Base-by-base conservation (phyloP, 2,329 filamentous ascomycete species). In the Bipolaris zeicola region DNA sequence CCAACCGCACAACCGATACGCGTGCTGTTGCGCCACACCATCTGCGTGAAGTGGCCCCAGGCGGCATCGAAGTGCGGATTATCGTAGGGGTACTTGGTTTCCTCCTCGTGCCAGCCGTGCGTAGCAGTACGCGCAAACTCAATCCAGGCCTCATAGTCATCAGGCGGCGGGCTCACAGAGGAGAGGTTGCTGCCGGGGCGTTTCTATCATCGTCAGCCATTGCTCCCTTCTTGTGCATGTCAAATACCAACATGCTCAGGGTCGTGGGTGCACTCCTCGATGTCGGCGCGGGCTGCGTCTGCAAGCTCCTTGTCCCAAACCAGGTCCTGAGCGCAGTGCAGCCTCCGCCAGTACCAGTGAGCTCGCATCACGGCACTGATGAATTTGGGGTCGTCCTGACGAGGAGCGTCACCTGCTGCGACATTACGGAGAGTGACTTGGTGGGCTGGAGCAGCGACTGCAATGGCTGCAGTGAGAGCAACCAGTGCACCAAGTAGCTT, bases 31-130 rank as follows among this genome's bases (percentile, higher is more conserved):
- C 73, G 72, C 75, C 75, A 77, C 48, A 77, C 73, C 61, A 77
- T 62, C 65, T 77, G 75, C 6, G 72, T 70, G 64, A 77, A 77
- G 65, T 77, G 74, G 18, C 71, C 72, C 65, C 68, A 72, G 6
- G 65, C 58, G n/a, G 59, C 57, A 13, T 67, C 61, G 31, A 61
- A 72, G 53, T 65, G 57, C 5, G 72, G 73, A 18, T 70, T 61
- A 46, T 67, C 59, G 57, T 74, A 76, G 8, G 71, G 70, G 51
- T 76, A 75, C 60, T 72, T 70, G 45, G 51, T 58, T 59, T 73
- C 71, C 56, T 74, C 73, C 46, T 74, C 70, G 50, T 76, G 69
- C 73, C 73, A 75, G 61, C 72, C 72, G 50, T 74, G 71, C 18
- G 68, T 52, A 33, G 68, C 64, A 14, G 52, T 60, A 49, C 69